Base-by-base conservation (phyloP, 495 filamentous ascomycete species). In the Talaromyces adpressus region DNA sequence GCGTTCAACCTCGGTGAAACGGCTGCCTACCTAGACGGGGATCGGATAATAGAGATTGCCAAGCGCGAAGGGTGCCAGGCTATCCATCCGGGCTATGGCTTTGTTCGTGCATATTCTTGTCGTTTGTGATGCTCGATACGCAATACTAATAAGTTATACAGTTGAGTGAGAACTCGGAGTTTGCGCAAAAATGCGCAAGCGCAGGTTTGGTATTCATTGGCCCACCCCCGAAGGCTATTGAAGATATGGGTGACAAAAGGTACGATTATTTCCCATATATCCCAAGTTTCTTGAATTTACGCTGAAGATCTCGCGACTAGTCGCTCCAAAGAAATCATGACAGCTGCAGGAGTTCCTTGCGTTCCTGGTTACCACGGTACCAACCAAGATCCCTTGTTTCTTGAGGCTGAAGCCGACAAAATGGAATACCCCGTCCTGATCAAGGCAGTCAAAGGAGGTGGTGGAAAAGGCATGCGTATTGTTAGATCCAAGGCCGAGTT, bases 381-480 rank as follows among this genome's bases (percentile, higher is more conserved):
- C 6, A 91, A 96, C 57, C 94, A 99, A 76, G 86, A 88, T 62
- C 82, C 87, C 3, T 74, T 79, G 32, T 84, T 88, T 69, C 81
- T 99, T 51, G 80, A 89, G 64, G 75, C 76, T 9, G 83, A 93
- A 71, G 94, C 94, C 18, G 82, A 85, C 64, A 86, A 89, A 69
- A 91, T 98, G 71, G 85, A 85, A 62, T 99, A 92, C 65, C 94
- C 94, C 0, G 95, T 99, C 16, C 83, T 99, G 16, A 84, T 99
- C 49, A 99, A 99, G 78, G 96, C 95, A 41, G 92, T 98, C 62
- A 96, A 93, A 72, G 94, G 94, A 2, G 94, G 94, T 39, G 94
- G 94, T 62, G 94, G 94, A 14, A 98, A 99, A 73, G 94, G 94
- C n/a, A 99, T 99, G 94, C 82, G 94, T n/a, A 97, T 98, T 68